phyloP scores from a whole-genome alignment of 208 protist species.

The Wallacemonas sp. region DNA sequence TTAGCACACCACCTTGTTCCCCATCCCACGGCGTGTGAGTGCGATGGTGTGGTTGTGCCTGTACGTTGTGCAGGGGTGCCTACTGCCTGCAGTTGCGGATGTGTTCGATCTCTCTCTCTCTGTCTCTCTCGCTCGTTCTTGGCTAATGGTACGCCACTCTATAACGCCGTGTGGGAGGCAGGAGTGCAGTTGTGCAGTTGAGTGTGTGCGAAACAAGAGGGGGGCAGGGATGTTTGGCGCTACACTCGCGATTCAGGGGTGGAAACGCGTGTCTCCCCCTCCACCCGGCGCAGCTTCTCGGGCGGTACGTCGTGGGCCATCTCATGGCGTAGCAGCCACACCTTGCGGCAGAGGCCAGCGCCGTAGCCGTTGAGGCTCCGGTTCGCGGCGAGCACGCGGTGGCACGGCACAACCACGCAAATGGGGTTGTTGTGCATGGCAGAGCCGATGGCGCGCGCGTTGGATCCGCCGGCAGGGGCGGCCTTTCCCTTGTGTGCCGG shows the following conservation, averaged over 20 bases:
- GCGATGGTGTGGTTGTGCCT: no score
- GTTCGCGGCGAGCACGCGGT: conserved; percentile 63
- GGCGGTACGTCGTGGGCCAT: conserved; percentile 24
- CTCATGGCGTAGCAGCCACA: conserved; percentile 71
- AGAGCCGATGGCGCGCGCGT: conserved; percentile 49
- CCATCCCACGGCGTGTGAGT: no score
- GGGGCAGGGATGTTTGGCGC: no score
- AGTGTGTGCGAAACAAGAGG: no score
- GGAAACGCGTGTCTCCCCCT: conserved; percentile 23
- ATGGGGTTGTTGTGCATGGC: conserved; percentile 66
- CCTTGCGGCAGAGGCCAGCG: conserved; percentile 54
- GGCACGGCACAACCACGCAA: conserved; percentile 65
- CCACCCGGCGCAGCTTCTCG: conserved; percentile 22
- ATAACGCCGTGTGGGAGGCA: no score
- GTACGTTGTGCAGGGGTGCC: no score
- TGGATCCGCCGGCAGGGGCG: background rate
- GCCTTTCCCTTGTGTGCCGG: background rate
- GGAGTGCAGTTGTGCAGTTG: no score
- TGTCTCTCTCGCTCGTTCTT: no score
- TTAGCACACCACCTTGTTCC: background rate
- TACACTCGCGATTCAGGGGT: conserved; percentile 17
- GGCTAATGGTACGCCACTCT: no score
- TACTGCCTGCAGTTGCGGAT: no score
- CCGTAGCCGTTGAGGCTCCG: conserved; percentile 54
- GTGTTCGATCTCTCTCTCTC: no score